phyloP scores from a whole-genome alignment of 768 basidiomycete species.

The Lactarius pseudohatsudake region DNA sequence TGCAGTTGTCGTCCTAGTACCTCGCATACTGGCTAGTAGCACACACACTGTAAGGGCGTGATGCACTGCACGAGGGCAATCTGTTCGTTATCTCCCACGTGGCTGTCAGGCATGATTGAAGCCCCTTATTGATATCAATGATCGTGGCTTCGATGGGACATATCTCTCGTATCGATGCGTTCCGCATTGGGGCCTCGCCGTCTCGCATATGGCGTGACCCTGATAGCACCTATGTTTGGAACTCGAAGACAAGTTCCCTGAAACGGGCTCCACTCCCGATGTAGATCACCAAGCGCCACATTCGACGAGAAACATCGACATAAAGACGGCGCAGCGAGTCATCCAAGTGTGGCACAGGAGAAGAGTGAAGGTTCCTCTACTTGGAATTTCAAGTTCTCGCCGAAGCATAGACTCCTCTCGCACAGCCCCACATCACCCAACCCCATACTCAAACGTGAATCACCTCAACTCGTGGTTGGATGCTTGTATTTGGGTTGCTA shows the following conservation, averaged over 20 bases:
- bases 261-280: background rate
- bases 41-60: slow-evolving; percentile 1
- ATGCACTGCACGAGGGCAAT: background rate
- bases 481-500: background rate
- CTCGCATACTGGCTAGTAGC: background rate
- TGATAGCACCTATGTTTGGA: background rate
- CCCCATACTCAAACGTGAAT: background rate
- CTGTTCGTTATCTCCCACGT: background rate
- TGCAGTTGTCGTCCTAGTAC: slow-evolving; percentile 16
- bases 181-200: slow-evolving; percentile 5
- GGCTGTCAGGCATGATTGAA: background rate
- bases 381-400: background rate
- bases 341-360: background rate
- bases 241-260: background rate
- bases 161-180: background rate
- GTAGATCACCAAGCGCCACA: background rate
- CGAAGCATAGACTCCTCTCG: background rate
- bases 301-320: background rate
- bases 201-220: background rate
- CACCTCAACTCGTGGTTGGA: background rate
- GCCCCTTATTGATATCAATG: slow-evolving; percentile 13
- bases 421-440: background rate
- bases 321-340: background rate
- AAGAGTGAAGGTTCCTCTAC: background rate
- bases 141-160: slow-evolving; percentile 1